Percentiles rank a stretch among this genome's conserved stretches.
Evolutionary conservation across 805 yeast species (phyloP).

Genomic region (Kodamaea laetipori): DNA sequence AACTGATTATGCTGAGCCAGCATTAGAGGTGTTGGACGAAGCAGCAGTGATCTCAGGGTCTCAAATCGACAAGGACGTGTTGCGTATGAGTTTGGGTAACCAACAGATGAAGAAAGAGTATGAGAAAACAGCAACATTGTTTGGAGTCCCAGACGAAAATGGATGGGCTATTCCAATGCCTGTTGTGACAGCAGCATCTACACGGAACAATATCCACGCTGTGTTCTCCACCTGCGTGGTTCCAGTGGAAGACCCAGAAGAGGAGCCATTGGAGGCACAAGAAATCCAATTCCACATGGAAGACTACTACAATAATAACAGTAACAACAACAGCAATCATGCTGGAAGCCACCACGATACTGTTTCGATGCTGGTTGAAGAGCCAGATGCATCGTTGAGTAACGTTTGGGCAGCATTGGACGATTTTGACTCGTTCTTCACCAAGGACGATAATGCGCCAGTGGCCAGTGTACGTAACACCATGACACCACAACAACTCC

Average conservation of each 20-base stretch:
- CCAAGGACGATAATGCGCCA: constrained; percentile 49
- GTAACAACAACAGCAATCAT: constrained; percentile 30
- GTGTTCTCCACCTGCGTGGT: constrained; percentile 84
- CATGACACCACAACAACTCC: constrained; percentile 16
- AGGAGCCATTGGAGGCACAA: constrained; percentile 34
- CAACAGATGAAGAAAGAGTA: constrained; percentile 74
- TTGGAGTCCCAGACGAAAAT: constrained; percentile 91
- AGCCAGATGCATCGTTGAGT: constrained; percentile 73
- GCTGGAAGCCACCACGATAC: constrained; percentile 37
- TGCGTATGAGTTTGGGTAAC: constrained; percentile 89
- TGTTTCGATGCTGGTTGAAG: constrained; percentile 53
- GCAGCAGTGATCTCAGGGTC: constrained; percentile 85
- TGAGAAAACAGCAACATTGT: constrained; percentile 83
- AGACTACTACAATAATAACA: constrained; percentile 47
- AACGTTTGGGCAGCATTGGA: constrained; percentile 93
- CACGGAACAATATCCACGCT: constrained; percentile 92
- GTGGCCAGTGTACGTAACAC: constrained; percentile 15
- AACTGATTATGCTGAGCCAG: constrained; percentile 86
- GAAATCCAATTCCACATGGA: constrained; percentile 60
- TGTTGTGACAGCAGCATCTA: constrained; percentile 80
- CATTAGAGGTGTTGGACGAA: constrained; percentile 86
- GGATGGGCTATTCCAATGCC: constrained; percentile 99
- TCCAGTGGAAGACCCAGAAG: constrained; percentile 36
- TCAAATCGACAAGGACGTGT: constrained; percentile 84
- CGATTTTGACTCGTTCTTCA: constrained; percentile 84